A percentile compares a stretch with the other conserved stretches of the same genome.
These are phyloP conservation scores for Yamadazyma insecticola DNA, from an alignment of 805 yeast genomes.

Conservation along the genomic window DNA sequence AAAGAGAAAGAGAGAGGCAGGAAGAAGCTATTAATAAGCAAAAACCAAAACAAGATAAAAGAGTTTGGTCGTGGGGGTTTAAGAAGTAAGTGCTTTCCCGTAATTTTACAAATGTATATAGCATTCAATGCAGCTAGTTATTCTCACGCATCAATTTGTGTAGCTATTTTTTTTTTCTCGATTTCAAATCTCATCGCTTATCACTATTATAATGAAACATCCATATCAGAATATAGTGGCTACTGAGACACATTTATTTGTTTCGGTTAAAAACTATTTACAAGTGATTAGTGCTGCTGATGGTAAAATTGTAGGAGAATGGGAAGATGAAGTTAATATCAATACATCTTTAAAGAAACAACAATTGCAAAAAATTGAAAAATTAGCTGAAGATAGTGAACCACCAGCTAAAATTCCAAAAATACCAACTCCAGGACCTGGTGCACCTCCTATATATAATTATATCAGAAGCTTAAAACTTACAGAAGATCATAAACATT, in stretches of 20 bases:
- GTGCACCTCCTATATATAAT: slow-evolving; percentile 63
- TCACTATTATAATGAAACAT: slow-evolving; percentile 47
- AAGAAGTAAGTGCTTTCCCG: too few relatives aligned
- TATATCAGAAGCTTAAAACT: slow-evolving; percentile 62
- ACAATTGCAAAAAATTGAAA: slow-evolving; percentile 37
- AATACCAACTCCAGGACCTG: slow-evolving; percentile 60
- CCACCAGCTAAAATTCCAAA: slow-evolving; percentile 36
- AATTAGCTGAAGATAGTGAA: slow-evolving; percentile 22
- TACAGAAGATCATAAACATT: slow-evolving; percentile 43
- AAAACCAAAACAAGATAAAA: too few relatives aligned
- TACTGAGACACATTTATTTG: slow-evolving; percentile 48
- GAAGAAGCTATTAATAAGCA: background rate
- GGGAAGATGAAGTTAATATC: slow-evolving; percentile 59
- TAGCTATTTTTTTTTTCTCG: too few relatives aligned
- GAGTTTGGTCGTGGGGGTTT: too few relatives aligned
- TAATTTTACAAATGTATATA: too few relatives aligned
- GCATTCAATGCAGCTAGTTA: too few relatives aligned
- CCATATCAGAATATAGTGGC: slow-evolving; percentile 60
- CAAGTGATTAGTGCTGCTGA: slow-evolving; percentile 42
- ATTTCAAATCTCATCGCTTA: slow-evolving; percentile 6
- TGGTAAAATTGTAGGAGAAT: slow-evolving; percentile 47
- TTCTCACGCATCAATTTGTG: too few relatives aligned
- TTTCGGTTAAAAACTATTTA: slow-evolving; percentile 56
- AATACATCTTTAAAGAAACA: slow-evolving; percentile 43
- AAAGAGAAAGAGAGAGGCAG: background rate